Evolutionary conservation across 129 eudicot genomes (phyloP).

Genomic region (Heracleum sosnowskyi): DNA sequence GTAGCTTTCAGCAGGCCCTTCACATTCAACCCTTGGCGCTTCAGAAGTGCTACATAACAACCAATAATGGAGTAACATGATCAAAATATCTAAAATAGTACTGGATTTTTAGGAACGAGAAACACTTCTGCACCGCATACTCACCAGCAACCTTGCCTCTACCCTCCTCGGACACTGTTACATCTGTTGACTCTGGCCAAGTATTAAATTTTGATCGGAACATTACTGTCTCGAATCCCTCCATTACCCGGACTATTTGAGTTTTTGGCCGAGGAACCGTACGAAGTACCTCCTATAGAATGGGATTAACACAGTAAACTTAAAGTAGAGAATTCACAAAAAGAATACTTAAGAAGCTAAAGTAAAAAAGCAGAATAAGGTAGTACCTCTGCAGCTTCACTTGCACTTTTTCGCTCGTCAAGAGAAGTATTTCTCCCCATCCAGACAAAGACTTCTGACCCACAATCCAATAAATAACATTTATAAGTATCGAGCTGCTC

Average conservation of each 20-base stretch:
- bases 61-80: slow-evolving; percentile 3
- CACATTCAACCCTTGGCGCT: slow-evolving; percentile 84
- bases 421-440: slow-evolving; percentile 70
- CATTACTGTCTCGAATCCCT: slow-evolving; percentile 75
- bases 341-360: neutral
- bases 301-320: slow-evolving; percentile 6
- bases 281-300: slow-evolving; percentile 49
- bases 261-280: slow-evolving; percentile 50
- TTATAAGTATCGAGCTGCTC: slow-evolving; percentile 52
- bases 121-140: slow-evolving; percentile 14
- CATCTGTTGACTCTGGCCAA: slow-evolving; percentile 73
- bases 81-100: slow-evolving; percentile 1
- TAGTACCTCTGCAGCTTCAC: slow-evolving; percentile 66
- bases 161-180: slow-evolving; percentile 77
- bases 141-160: slow-evolving; percentile 97
- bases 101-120: neutral
- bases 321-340: neutral
- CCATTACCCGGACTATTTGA: slow-evolving; percentile 57
- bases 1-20: slow-evolving; percentile 78
- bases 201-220: slow-evolving; percentile 55
- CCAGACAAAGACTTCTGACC: slow-evolving; percentile 61
- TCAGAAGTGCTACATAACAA: slow-evolving; percentile 58
- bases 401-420: slow-evolving; percentile 59
- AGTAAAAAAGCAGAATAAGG: slow-evolving; percentile 2
- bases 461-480: slow-evolving; percentile 56